Percentiles rank a stretch among this genome's conserved stretches.
Conservation (phyloP, 2,329 filamentous ascomycete genomes). For the Cylindrodendrum hubeiense region DNA sequence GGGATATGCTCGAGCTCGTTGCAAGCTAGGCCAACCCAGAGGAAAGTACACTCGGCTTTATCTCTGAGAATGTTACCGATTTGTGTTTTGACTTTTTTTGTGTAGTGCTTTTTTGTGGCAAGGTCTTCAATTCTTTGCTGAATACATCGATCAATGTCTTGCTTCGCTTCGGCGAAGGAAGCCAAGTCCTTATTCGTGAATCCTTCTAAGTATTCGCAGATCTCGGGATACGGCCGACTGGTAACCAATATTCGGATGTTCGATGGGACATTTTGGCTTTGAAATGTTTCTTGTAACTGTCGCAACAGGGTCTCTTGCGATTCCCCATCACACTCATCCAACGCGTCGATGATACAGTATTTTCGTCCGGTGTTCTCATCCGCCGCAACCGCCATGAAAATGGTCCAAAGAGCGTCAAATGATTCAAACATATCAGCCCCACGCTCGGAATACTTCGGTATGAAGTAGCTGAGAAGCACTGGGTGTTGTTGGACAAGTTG, state of each 20-base stretch:
- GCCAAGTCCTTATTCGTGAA: conserved; percentile 40
- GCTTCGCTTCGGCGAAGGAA: conserved; percentile 34
- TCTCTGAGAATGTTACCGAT: conserved; percentile 34
- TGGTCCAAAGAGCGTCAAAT: conserved; percentile 38
- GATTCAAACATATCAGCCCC: conserved; percentile 30
- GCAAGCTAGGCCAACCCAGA: conserved; percentile 41
- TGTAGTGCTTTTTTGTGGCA: conserved; percentile 33
- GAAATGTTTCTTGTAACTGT: conserved; percentile 29
- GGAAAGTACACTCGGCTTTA: conserved; percentile 42
- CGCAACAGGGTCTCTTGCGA: conserved; percentile 31
- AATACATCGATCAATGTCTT: conserved; percentile 35
- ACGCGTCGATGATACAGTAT: conserved; percentile 38
- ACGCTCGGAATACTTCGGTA: conserved; percentile 34
- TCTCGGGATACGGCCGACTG: conserved; percentile 36
- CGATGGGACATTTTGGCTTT: background rate
- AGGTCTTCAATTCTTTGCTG: conserved; percentile 35
- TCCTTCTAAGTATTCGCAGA: conserved; percentile 24
- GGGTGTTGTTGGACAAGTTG: conserved; percentile 38
- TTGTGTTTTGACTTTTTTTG: conserved; percentile 28
- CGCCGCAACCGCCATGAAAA: conserved; percentile 28
- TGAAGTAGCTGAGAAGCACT: conserved; percentile 31
- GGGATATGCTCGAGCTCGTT: conserved; percentile 31
- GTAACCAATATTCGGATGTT: conserved; percentile 32
- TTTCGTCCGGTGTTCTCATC: conserved; percentile 32
- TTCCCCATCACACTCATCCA: conserved; percentile 38